These are phyloP conservation scores for Hypoxylon sp. DNA, from an alignment of 2,329 filamentous ascomycete species.

Conservation along the genomic window DNA sequence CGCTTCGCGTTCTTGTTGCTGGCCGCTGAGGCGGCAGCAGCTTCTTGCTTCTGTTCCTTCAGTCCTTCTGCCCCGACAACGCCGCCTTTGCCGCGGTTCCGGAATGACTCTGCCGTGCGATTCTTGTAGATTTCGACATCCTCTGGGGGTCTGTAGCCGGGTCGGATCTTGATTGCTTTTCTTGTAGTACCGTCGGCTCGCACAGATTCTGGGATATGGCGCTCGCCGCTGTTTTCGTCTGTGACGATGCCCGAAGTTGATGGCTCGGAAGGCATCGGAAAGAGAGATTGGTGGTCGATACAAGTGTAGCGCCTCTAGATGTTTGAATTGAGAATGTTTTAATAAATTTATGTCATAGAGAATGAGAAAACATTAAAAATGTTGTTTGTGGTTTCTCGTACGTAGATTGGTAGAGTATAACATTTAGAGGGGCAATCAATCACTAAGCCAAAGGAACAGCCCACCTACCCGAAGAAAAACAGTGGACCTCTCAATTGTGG, in stretches of 20 bases:
- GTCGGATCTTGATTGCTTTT: constrained; percentile 93
- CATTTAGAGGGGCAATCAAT: constrained; percentile 1
- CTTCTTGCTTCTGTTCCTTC: constrained; percentile 64
- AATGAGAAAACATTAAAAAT: constrained; percentile 3
- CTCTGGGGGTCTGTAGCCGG: constrained; percentile 93
- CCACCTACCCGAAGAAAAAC: constrained; percentile 22
- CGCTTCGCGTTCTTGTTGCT: constrained; percentile 91
- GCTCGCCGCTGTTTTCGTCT: constrained; percentile 81
- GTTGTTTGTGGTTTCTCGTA: background rate
- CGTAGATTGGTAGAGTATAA: background rate
- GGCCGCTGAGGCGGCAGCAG: constrained; percentile 62
- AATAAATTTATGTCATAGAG: background rate
- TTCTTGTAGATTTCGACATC: constrained; percentile 98
- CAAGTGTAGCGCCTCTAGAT: background rate
- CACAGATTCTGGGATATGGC: constrained; percentile 89
- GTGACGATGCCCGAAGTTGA: constrained; percentile 82
- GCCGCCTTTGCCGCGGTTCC: constrained; percentile 78
- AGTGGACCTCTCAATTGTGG: constrained; percentile 33
- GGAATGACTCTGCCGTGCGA: constrained; percentile 86
- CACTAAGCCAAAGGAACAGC: constrained; percentile 13
- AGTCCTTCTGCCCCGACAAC: constrained; percentile 81
- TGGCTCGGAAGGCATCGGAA: constrained; percentile 53
- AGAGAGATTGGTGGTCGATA: background rate
- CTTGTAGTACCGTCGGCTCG: constrained; percentile 92
- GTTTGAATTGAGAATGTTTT: background rate